Evolutionary conservation across 1,139 yeast genomes (phyloP), one percentile per base, ranked within the genome.

Genomic region (Meyerozyma elateridarum): DNA sequence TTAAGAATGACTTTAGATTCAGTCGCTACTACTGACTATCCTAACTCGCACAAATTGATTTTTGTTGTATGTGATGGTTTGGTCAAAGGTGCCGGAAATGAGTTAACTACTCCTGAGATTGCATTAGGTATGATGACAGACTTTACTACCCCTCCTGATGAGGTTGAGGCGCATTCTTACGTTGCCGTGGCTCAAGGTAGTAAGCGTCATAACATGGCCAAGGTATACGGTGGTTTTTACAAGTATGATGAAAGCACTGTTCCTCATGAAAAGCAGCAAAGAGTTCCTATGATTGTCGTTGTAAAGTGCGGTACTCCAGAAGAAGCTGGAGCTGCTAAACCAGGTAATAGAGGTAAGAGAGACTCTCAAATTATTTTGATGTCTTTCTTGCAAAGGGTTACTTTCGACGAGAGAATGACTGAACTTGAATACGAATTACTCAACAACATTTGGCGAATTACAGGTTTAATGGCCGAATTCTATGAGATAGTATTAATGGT

Each of bases 321-420:
- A 22, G 98, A 91, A 55, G 79, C 77, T 13, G 59, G 63, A 14
- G 63, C 80, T 5, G 70, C 93, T n/a, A 91, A 91, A 52, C 96
- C 97, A 8, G 98, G 98, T 49, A 91, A 91, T 58, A 79, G 98
- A 67, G 98, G 98, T 61, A 91, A 91, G 58, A 85, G 98, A 62
- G 98, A 91, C 59, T 87, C 96, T 15, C 98, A 91, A 59, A 81
- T 91, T 40, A 82, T 91, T 40, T 66, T 91, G 49, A 91, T 91
- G 98, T 78, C 91, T 1, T 89, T 89, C 59, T 69, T 91, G 49
- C 96, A 89, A 61, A 83, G 80, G 48, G 78, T 89, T 15, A 85
- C 91, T 58, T 91, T 89, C 58, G 95, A 91, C 55, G 97, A 91
- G 59, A 81, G 97, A 64, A 91, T 91, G 97, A 85, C 97, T 2